phyloP scores from a whole-genome alignment of 2,329 filamentous ascomycete genomes.

The Didymellaceae sp. region DNA sequence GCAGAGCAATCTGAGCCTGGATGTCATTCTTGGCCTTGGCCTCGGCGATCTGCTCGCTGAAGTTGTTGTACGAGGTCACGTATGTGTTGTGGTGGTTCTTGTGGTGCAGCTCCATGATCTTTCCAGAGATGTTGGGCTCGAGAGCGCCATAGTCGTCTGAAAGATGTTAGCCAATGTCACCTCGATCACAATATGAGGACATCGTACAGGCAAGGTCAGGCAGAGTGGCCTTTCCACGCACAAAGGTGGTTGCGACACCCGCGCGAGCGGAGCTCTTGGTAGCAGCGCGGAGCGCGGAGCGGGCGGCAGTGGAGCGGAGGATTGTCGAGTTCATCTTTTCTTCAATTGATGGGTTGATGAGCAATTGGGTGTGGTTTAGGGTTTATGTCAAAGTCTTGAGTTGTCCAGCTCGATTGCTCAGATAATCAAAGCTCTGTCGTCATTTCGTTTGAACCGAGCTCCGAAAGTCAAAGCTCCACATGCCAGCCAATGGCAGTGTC shows the following conservation, averaged over 20 bases:
- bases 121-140: constrained; percentile 80
- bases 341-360: constrained; percentile 25
- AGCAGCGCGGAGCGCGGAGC: constrained; percentile 74
- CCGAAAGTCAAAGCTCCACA: constrained; percentile 16
- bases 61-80: constrained; percentile 85
- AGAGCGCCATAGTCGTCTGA: constrained; percentile 95
- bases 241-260: constrained; percentile 74
- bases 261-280: constrained; percentile 66
- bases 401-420: constrained; percentile 8
- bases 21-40: constrained; percentile 62
- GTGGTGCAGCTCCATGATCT: constrained; percentile 98
- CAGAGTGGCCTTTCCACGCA: constrained; percentile 88
- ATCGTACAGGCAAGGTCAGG: constrained; percentile 84
- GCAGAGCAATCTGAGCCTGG: constrained; percentile 60
- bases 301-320: constrained; percentile 72
- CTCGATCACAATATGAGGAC: constrained; percentile 28
- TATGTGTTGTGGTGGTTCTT: constrained; percentile 94
- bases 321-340: constrained; percentile 75
- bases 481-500: constrained; percentile 25
- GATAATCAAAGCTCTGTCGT: constrained; percentile 32
- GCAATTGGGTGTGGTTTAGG: constrained; percentile 29
- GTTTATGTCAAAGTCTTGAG: neutral
- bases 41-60: constrained; percentile 72
- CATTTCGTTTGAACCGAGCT: constrained; percentile 30
- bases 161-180: constrained; percentile 4